Evolutionary conservation across 2,329 filamentous ascomycete species (phyloP).

Genomic region (Aureobasidium namibiae): DNA sequence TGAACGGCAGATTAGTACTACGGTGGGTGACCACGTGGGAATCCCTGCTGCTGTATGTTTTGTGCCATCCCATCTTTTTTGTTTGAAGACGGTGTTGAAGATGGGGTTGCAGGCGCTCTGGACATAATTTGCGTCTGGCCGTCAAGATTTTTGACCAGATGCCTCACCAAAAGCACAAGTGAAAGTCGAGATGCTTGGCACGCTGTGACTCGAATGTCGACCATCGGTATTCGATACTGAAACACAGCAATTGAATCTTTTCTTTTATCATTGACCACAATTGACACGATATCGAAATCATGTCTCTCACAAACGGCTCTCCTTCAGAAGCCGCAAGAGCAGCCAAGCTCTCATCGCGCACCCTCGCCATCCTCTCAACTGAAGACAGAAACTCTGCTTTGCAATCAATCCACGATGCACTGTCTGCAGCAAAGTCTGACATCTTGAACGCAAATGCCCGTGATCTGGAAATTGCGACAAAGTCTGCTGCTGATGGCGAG

Average conservation of each 20-base stretch:
- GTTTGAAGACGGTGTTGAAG: not conserved
- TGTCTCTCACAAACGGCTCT: conserved; percentile 85
- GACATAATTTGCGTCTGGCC: not conserved
- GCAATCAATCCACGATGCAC: conserved; percentile 70
- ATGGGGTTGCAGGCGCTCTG: not conserved
- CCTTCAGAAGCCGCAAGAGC: conserved; percentile 68
- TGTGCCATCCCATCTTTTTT: not conserved
- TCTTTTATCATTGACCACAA: not conserved
- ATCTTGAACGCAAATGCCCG: conserved; percentile 82
- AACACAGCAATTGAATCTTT: not conserved
- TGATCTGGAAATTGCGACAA: conserved; percentile 67
- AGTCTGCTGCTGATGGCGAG: conserved; percentile 65
- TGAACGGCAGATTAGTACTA: too few relatives aligned
- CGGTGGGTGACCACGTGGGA: too few relatives aligned
- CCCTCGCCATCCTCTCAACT: conserved; percentile 69
- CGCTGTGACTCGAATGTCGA: conserved; percentile 4
- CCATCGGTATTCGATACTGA: not conserved
- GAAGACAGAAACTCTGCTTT: conserved; percentile 76
- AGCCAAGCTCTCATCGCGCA: conserved; percentile 74
- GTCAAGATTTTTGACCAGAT: not conserved
- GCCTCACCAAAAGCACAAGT: not conserved
- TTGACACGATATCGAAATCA: conserved; percentile 29
- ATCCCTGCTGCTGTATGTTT: not conserved
- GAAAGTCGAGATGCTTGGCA: conserved; percentile 8
- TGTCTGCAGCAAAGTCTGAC: conserved; percentile 58